Base-by-base conservation (phyloP, 345 rosid genomes). In the Syzygium jambos region DNA sequence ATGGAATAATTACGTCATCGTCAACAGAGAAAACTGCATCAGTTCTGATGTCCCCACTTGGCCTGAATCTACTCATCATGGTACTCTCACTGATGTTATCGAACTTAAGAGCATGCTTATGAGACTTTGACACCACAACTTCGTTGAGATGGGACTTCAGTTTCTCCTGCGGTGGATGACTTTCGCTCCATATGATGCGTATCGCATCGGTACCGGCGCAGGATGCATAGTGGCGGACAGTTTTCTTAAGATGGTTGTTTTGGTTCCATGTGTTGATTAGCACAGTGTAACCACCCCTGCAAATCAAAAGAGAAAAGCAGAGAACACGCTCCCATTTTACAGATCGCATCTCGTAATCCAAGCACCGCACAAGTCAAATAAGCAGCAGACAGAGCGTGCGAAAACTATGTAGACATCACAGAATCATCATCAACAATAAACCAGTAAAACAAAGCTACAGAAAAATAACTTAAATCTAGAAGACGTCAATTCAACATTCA, bases 21-120 rank as follows among this genome's bases (percentile, higher is more conserved):
- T 89, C 91, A 29, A 91, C 88, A 21, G 90, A 91, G 84, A 90
- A 89, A 61, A 90, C 68, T 12, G 90, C 92, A 49, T 87, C 90
- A 4, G 92, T 90, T 46, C 51, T 86, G n/a, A 90, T 43, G 53
- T 86, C 87, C 19, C 52, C 82, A 59, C 85, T 86, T 17, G 86
- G 86, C 87, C 89, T 89, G 55, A 90, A 90, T 65, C 90, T 87
- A 49, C 85, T 85, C 30, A 46, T 88, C 55, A 85, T 78, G 84
- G 55, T 55, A 34, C 85, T 82, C 11, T 85, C 88, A 63, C 43
- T 38, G 65, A 53, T 86, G 41, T 87, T 52, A n/a, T 89, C 88
- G 11, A 89, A 78, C 49, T 54, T 38, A 11, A 90, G 52, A 17
- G 30, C 63, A 29, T 49, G 87, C 83, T 68, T 87, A 17, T 49